These are phyloP conservation scores for Dissophora ornata DNA, from an alignment of 192 early-diverging fungal species.

Conservation along the genomic window DNA sequence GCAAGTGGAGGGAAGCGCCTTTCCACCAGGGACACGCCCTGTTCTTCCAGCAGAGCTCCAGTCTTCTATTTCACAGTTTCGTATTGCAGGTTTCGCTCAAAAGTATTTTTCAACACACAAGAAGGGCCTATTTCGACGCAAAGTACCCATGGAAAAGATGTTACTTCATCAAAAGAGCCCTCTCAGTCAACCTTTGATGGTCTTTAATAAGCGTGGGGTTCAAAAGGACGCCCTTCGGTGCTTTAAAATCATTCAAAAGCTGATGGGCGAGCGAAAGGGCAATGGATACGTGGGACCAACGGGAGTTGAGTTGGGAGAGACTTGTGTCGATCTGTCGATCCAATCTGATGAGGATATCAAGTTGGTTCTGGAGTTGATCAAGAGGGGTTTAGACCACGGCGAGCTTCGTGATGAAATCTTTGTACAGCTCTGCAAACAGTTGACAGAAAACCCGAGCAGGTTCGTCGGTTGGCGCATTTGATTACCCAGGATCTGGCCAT, in stretches of 20 bases:
- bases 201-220: conserved; percentile 77
- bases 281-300: conserved; percentile 54
- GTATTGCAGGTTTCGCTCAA: conserved; percentile 88
- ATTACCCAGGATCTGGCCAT: too few species aligned
- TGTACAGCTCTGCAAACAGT: conserved; percentile 93
- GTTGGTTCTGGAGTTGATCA: conserved; percentile 82
- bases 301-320: conserved; percentile 34
- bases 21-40: conserved; percentile 21
- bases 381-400: conserved; percentile 78
- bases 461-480: conserved; percentile 41
- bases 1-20: not conserved
- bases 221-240: conserved; percentile 87
- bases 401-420: conserved; percentile 93
- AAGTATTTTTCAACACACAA: conserved; percentile 93
- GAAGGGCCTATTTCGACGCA: conserved; percentile 84
- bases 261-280: conserved; percentile 79
- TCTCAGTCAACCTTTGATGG: conserved; percentile 82
- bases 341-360: conserved; percentile 56
- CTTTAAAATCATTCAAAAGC: conserved; percentile 86
- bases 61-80: conserved; percentile 81
- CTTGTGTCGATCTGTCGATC: conserved; percentile 54
- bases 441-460: conserved; percentile 80
- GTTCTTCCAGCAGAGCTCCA: conserved; percentile 68
- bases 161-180: conserved; percentile 83
- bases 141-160: conserved; percentile 92